Evolutionary conservation across 2,329 filamentous ascomycete genomes (phyloP), one percentile per base, ranked within the genome.

Genomic region (Herpotrichia juniperi): DNA sequence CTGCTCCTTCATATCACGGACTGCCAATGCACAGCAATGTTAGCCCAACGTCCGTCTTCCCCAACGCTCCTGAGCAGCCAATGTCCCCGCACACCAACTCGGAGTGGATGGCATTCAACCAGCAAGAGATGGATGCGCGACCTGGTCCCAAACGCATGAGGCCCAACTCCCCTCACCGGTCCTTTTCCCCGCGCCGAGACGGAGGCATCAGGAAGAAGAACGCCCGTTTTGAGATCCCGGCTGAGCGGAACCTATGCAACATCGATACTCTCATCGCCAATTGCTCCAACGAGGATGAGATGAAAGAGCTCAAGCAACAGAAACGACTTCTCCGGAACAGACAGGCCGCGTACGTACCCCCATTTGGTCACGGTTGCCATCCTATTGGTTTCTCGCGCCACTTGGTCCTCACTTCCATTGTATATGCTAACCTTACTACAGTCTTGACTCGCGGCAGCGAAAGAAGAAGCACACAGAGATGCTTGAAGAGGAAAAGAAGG

Each of bases 161-260:
- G 58, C 83, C 86, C 35, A 84, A 84, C 70, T 93, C 90, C 24
- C 80, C 83, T 49, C 83, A 88, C 74, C 85, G 86, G 69, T 89
- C 84, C 63, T 89, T 90, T 78, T 91, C 92, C 56, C 88, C 93
- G 50, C 78, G 85, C 47, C 84, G 90, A 63, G 87, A 91, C 50
- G 92, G 96, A 64, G 91, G 94, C 56, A 96, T 97, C 75, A 86
- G 94, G 68, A 99, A 99, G 87, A 97, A 97, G 88, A 99, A 97
- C 70, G 92, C 93, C 60, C 89, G 93, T 62, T 97, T 97, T 76
- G 93, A 97, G 69, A 99, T 99, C 62, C 94, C 94, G 9, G 87
- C 90, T 39, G 94, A 97, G 78, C 86, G 93, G 57, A 97, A 93
- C 68, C 84, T 99, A 63, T 87, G 85, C 80, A 97, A 96, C 78